Conservation (phyloP, 345 rosid species). For the Salix brachista region DNA sequence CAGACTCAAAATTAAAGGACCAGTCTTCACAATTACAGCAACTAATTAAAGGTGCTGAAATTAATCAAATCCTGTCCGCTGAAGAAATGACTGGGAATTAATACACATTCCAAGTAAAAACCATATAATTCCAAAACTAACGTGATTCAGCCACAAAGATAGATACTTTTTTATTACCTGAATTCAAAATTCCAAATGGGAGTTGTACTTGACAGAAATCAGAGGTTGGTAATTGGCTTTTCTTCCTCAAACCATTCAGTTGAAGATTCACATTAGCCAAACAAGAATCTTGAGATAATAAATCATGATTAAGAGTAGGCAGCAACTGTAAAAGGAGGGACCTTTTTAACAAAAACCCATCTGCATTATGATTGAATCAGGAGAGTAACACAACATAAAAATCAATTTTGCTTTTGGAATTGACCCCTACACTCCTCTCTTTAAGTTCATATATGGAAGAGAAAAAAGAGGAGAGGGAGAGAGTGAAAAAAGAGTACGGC, state of each 20-base stretch:
- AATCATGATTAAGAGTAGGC: conserved; percentile 18
- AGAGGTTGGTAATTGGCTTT: neutral
- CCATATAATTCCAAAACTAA: neutral
- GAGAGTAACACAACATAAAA: neutral
- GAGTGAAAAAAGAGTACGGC: neutral
- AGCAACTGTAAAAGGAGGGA: conserved; percentile 10
- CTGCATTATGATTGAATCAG: conserved; percentile 11
- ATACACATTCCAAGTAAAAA: neutral
- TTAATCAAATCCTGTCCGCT: neutral
- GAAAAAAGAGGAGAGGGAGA: neutral
- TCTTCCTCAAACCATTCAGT: neutral
- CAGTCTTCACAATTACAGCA: conserved; percentile 1
- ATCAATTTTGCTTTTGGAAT: neutral
- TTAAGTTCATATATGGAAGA: neutral
- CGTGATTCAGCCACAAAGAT: conserved; percentile 1
- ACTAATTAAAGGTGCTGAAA: neutral
- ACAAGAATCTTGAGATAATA: conserved; percentile 39
- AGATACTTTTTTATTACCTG: conserved; percentile 18
- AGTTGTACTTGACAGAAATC: conserved; percentile 6
- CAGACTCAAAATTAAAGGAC: conserved; percentile 5
- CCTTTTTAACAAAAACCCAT: neutral
- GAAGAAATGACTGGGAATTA: conserved; percentile 5
- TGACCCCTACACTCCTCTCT: neutral
- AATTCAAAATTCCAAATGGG: neutral
- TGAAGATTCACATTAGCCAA: neutral